A percentile compares a stretch with the other conserved stretches of the same genome.
These are phyloP conservation scores for Pseudovirgaria hyperparasitica DNA, from an alignment of 2,329 filamentous ascomycete genomes.

Conservation along the genomic window DNA sequence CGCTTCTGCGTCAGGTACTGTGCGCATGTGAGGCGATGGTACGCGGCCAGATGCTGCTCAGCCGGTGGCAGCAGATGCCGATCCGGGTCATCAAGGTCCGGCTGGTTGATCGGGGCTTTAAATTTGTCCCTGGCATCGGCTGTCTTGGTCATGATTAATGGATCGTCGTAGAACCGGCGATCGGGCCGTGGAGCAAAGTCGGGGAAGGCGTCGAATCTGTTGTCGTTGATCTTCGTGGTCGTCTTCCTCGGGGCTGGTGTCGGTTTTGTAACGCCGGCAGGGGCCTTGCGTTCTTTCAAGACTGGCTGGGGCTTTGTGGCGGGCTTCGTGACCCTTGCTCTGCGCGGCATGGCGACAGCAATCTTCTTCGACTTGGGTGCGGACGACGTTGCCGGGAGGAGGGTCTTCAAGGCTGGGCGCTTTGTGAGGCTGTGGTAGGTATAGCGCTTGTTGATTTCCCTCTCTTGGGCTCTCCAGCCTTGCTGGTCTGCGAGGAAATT, in stretches of 20 bases:
- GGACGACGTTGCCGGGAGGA: slow-evolving; percentile 23
- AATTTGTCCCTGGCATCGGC: too few species aligned
- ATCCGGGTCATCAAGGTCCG: slow-evolving; percentile 58
- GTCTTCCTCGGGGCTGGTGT: slow-evolving; percentile 27
- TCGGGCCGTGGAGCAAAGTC: slow-evolving; percentile 60
- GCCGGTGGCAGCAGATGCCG: slow-evolving; percentile 60
- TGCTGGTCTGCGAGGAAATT: slow-evolving; percentile 31
- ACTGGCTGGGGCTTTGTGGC: too few species aligned
- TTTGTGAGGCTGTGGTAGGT: slow-evolving; percentile 31
- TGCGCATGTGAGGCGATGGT: slow-evolving; percentile 69
- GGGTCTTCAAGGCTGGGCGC: slow-evolving; percentile 20
- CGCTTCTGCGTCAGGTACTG: slow-evolving; percentile 90
- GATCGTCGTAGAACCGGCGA: slow-evolving; percentile 48
- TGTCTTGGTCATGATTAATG: too few species aligned
- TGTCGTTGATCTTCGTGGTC: slow-evolving; percentile 63
- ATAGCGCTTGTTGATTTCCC: slow-evolving; percentile 36
- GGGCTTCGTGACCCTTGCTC: too few species aligned
- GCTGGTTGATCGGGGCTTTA: too few species aligned
- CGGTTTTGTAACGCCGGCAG: too few species aligned
- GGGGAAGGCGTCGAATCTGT: slow-evolving; percentile 59
- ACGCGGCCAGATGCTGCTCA: slow-evolving; percentile 64
- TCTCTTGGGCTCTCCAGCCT: slow-evolving; percentile 29
- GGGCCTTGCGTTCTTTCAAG: too few species aligned
- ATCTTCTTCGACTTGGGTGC: slow-evolving; percentile 19
- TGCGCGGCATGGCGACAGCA: slow-evolving; percentile 16